Percentiles rank a stretch among this genome's conserved stretches.
phyloP scores from a whole-genome alignment of 805 yeast genomes.

The Candida yuanshanica region DNA sequence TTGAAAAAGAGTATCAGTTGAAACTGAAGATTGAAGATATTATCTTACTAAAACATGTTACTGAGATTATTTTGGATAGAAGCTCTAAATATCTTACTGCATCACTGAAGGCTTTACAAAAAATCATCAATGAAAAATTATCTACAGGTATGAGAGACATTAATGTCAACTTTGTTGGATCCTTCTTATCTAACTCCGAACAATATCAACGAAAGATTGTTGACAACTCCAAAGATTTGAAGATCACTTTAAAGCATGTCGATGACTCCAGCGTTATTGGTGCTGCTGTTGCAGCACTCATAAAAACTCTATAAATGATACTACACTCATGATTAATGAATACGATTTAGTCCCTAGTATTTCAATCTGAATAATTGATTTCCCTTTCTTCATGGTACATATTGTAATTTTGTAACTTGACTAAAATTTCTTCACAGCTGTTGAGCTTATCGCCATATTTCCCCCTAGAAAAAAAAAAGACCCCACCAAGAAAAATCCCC shows the following conservation, averaged over 20 bases:
- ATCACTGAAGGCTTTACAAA: constrained; percentile 10
- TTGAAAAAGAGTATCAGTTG: not conserved
- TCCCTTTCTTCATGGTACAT: too few relatives aligned
- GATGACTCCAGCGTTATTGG: constrained; percentile 47
- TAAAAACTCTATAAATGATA: too few relatives aligned
- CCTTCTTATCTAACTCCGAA: constrained; percentile 40
- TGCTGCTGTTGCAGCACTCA: constrained; percentile 45
- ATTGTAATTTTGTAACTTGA: too few relatives aligned
- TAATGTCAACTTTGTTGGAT: constrained; percentile 45
- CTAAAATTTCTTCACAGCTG: too few relatives aligned
- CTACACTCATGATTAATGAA: too few relatives aligned
- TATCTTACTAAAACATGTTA: constrained; percentile 25
- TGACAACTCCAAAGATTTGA: constrained; percentile 22
- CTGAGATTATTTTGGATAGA: constrained; percentile 36
- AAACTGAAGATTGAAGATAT: constrained; percentile 15
- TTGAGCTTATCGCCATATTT: too few relatives aligned
- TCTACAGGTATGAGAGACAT: constrained; percentile 9
- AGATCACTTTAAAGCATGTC: constrained; percentile 34
- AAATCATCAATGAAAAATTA: constrained; percentile 1
- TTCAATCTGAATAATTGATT: too few relatives aligned
- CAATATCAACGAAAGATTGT: constrained; percentile 25
- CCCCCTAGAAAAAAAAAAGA: too few relatives aligned
- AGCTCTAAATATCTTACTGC: constrained; percentile 18
- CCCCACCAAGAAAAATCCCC: too few relatives aligned
- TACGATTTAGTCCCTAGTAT: too few relatives aligned